Conservation (phyloP, 2,329 filamentous ascomycete species). For the Pyrenophora teres region DNA sequence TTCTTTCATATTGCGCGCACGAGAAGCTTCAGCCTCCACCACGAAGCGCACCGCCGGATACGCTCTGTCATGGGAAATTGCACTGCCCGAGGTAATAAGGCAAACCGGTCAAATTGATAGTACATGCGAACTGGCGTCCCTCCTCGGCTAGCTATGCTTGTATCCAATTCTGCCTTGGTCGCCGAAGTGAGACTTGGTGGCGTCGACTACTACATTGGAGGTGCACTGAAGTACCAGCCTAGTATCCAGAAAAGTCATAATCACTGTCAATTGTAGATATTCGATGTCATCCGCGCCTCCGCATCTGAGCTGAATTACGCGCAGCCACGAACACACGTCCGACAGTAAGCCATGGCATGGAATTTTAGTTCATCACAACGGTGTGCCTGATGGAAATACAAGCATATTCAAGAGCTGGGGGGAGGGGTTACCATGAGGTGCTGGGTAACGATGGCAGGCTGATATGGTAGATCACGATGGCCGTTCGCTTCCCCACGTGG, state of each 20-base stretch:
- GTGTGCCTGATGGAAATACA: neutral
- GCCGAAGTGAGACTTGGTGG: slow-evolving; percentile 15
- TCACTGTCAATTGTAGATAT: neutral
- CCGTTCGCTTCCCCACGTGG: slow-evolving; percentile 31
- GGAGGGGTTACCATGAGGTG: neutral
- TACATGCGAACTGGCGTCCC: slow-evolving; percentile 1
- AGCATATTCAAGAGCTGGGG: neutral
- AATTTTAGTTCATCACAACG: neutral
- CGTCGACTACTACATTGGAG: slow-evolving; percentile 3
- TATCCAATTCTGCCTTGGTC: slow-evolving; percentile 1
- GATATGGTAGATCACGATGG: slow-evolving; percentile 10
- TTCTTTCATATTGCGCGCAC: slow-evolving; percentile 17
- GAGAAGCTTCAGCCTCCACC: slow-evolving; percentile 27
- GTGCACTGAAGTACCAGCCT: slow-evolving; percentile 5
- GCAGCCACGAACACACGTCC: neutral
- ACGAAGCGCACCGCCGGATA: neutral
- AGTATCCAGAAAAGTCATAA: neutral
- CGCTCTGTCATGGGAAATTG: slow-evolving; percentile 1
- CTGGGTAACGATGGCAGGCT: neutral
- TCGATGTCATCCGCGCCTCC: neutral
- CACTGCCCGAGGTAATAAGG: slow-evolving; percentile 10
- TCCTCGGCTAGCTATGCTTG: slow-evolving; percentile 1
- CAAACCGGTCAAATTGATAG: slow-evolving; percentile 23
- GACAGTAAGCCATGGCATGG: neutral
- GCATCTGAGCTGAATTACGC: neutral